These are phyloP conservation scores for Cyclanthera cordifolia DNA, from an alignment of 306 rosid species.

Conservation along the genomic window DNA sequence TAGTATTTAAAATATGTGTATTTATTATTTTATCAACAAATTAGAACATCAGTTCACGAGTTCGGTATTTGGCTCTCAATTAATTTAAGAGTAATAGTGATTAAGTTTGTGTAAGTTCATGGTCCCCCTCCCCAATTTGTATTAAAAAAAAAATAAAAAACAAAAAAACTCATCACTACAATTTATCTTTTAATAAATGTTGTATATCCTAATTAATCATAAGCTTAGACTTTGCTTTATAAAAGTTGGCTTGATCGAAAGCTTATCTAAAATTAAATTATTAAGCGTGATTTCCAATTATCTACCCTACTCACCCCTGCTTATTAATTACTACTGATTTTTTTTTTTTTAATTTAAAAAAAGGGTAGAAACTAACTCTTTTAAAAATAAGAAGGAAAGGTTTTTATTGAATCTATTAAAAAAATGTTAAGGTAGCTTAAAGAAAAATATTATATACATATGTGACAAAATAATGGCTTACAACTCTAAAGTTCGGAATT, in stretches of 20 bases:
- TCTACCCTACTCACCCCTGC: constrained; percentile 5
- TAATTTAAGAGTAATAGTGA: too few relatives aligned
- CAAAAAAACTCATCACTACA: too few relatives aligned
- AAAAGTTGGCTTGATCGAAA: constrained; percentile 17
- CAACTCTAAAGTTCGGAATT: constrained; percentile 21
- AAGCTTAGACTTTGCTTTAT: constrained; percentile 17
- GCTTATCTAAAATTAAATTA: constrained; percentile 7
- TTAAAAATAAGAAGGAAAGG: neutral
- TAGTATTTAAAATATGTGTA: too few relatives aligned
- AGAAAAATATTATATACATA: neutral
- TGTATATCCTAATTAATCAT: constrained; percentile 12
- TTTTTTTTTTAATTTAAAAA: neutral
- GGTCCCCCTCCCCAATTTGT: too few relatives aligned
- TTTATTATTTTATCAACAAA: too few relatives aligned
- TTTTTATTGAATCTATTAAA: neutral
- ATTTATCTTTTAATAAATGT: too few relatives aligned
- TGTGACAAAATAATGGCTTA: constrained; percentile 20
- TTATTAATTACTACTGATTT: neutral
- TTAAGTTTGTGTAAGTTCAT: too few relatives aligned
- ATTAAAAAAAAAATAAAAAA: too few relatives aligned
- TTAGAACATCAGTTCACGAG: too few relatives aligned
- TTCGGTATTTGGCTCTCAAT: too few relatives aligned
- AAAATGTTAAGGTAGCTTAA: neutral
- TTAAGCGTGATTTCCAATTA: constrained; percentile 13
- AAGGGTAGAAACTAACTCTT: neutral